Evolutionary conservation across 2,329 filamentous ascomycete species (phyloP).

Genomic region (Monilinia laxa): DNA sequence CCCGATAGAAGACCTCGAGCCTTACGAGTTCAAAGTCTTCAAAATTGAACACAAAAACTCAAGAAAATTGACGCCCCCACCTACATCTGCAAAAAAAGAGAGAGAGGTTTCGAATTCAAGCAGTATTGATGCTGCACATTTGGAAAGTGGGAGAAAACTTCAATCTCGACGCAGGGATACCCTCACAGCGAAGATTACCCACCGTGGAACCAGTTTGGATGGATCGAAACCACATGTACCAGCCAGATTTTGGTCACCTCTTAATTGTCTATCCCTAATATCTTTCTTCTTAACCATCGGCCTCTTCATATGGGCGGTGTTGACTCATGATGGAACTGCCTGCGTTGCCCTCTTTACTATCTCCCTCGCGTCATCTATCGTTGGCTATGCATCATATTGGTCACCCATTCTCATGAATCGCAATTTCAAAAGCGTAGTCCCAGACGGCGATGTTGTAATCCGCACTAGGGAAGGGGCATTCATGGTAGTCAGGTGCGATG

Average conservation of each 20-base stretch:
- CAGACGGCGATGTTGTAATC: slow-evolving; percentile 59
- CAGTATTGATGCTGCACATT: slow-evolving; percentile 7
- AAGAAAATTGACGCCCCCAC: not conserved
- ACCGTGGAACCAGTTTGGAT: slow-evolving; percentile 29
- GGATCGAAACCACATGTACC: slow-evolving; percentile 51
- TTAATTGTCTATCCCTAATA: slow-evolving; percentile 53
- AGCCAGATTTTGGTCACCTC: slow-evolving; percentile 50
- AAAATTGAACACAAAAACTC: slow-evolving; percentile 47
- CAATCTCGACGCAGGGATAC: slow-evolving; percentile 26
- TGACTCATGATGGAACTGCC: slow-evolving; percentile 51
- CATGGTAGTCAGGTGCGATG: slow-evolving; percentile 55
- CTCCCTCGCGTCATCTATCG: slow-evolving; percentile 52
- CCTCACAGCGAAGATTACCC: slow-evolving; percentile 27
- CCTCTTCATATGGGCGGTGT: slow-evolving; percentile 47
- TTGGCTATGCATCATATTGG: slow-evolving; percentile 60
- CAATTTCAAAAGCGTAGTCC: slow-evolving; percentile 47
- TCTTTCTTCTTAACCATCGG: slow-evolving; percentile 51
- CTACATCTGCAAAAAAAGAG: slow-evolving; percentile 5
- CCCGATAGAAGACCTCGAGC: slow-evolving; percentile 50
- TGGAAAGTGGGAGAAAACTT: slow-evolving; percentile 22
- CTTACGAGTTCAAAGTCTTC: slow-evolving; percentile 51
- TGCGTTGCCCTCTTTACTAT: slow-evolving; percentile 53
- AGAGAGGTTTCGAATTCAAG: slow-evolving; percentile 11
- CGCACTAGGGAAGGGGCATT: slow-evolving; percentile 60
- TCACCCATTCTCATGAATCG: slow-evolving; percentile 54